Percentiles rank a stretch among this genome's conserved stretches.
Evolutionary conservation across 2,329 filamentous ascomycete genomes (phyloP).

Genomic region (Penicillium sp.): DNA sequence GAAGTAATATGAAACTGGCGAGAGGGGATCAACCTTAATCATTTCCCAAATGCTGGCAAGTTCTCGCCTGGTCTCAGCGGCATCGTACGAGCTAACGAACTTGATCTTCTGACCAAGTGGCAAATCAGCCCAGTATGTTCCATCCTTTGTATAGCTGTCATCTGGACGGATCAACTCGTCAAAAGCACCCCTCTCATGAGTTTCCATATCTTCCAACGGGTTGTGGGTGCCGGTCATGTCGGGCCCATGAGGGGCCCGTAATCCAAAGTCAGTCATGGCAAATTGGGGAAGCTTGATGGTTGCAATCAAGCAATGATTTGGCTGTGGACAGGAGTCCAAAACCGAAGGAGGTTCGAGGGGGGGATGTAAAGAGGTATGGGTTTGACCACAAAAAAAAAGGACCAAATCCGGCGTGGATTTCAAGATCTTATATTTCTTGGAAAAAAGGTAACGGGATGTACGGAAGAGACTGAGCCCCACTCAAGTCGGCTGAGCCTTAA

Average conservation of each 20-base stretch:
- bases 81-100: slow-evolving; percentile 76
- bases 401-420: slow-evolving; percentile 1
- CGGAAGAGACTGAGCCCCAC: neutral
- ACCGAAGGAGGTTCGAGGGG: neutral
- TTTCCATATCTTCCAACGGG: slow-evolving; percentile 53
- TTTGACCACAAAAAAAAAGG: slow-evolving; percentile 4
- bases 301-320: slow-evolving; percentile 5
- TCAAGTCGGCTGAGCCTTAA: neutral
- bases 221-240: slow-evolving; percentile 48
- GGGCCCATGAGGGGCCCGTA: slow-evolving; percentile 48
- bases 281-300: slow-evolving; percentile 6
- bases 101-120: slow-evolving; percentile 65
- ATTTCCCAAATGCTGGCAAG: slow-evolving; percentile 67
- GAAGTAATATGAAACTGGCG: slow-evolving; percentile 82
- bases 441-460: slow-evolving; percentile 1
- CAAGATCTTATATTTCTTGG: slow-evolving; percentile 9
- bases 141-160: slow-evolving; percentile 79
- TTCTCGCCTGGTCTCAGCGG: slow-evolving; percentile 68
- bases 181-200: slow-evolving; percentile 65
- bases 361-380: neutral
- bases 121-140: slow-evolving; percentile 91
- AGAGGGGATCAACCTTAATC: slow-evolving; percentile 83
- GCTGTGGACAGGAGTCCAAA: neutral
- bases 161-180: slow-evolving; percentile 79
- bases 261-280: slow-evolving; percentile 41